phyloP scores from a whole-genome alignment of 2,329 filamentous ascomycete genomes.

The Thermoascus crustaceus region DNA sequence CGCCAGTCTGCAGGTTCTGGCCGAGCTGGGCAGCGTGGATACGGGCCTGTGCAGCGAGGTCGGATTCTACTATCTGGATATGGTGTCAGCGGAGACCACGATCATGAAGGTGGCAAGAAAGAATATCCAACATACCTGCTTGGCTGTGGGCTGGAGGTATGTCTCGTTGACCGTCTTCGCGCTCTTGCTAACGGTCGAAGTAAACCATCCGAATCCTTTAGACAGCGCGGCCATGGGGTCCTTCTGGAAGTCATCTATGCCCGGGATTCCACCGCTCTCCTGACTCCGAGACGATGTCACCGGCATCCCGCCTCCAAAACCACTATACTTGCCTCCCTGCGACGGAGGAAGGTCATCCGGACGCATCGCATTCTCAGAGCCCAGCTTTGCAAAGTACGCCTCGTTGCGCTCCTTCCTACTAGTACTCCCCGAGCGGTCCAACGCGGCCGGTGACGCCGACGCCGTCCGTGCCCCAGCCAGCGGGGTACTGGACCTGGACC shows the following conservation, averaged over 20 bases:
- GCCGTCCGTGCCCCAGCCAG: conserved; percentile 12
- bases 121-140: conserved; percentile 53
- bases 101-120: not conserved
- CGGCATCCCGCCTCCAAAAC: conserved; percentile 73
- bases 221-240: conserved; percentile 82
- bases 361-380: conserved; percentile 70
- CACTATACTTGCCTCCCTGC: conserved; percentile 85
- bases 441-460: conserved; percentile 17
- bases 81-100: conserved; percentile 2
- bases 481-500: conserved; percentile 19
- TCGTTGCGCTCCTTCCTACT: conserved; percentile 64
- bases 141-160: conserved; percentile 87
- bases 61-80: conserved; percentile 65
- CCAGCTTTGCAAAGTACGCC: conserved; percentile 80
- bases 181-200: conserved; percentile 76
- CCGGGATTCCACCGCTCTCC: conserved; percentile 47
- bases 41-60: conserved; percentile 66
- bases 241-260: conserved; percentile 79
- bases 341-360: conserved; percentile 69
- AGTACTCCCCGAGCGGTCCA: conserved; percentile 23
- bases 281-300: conserved; percentile 36
- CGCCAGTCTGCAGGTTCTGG: conserved; percentile 56
- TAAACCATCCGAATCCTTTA: conserved; percentile 93
- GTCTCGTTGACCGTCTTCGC: conserved; percentile 86
- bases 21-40: conserved; percentile 45